A percentile compares a stretch with the other conserved stretches of the same genome.
phyloP scores from a whole-genome alignment of 345 rosid genomes.

The Rhodamnia argentea region DNA sequence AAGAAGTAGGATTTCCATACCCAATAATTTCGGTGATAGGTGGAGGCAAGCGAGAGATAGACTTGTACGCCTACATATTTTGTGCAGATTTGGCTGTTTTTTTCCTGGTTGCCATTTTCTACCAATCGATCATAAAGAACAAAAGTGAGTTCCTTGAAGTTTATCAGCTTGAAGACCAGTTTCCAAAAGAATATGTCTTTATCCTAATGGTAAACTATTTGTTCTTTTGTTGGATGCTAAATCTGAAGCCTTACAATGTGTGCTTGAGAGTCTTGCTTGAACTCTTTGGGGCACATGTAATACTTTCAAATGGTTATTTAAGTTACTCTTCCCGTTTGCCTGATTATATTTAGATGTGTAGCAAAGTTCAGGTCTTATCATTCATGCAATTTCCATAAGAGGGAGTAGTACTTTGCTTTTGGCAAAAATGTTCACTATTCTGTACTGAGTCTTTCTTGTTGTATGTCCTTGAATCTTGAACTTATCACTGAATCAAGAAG shows the following conservation, averaged over 20 bases:
- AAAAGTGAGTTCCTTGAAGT: constrained; percentile 41
- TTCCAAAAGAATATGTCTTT: constrained; percentile 34
- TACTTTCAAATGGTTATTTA: not conserved
- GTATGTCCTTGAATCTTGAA: not conserved
- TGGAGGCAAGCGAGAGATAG: constrained; percentile 32
- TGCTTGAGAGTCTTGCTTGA: not conserved
- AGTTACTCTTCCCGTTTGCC: not conserved
- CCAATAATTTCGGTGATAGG: constrained; percentile 31
- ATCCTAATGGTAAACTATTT: constrained; percentile 23
- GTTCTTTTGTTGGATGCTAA: not conserved
- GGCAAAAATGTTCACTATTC: not conserved
- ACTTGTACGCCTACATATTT: constrained; percentile 34
- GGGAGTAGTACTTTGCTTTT: not conserved
- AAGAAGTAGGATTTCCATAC: constrained; percentile 23
- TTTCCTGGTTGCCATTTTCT: constrained; percentile 31
- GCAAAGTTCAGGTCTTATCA: not conserved
- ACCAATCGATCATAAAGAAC: constrained; percentile 28
- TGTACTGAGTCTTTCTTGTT: not conserved
- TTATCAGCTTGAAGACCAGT: constrained; percentile 44
- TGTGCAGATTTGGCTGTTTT: constrained; percentile 39
- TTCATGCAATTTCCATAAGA: not conserved
- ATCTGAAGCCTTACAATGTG: not conserved
- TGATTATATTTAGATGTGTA: not conserved
- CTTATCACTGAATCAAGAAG: not conserved
- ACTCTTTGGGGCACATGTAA: not conserved